These are phyloP conservation scores for Carex parvula DNA, from an alignment of 176 grass and related monocot genomes.

Conservation along the genomic window DNA sequence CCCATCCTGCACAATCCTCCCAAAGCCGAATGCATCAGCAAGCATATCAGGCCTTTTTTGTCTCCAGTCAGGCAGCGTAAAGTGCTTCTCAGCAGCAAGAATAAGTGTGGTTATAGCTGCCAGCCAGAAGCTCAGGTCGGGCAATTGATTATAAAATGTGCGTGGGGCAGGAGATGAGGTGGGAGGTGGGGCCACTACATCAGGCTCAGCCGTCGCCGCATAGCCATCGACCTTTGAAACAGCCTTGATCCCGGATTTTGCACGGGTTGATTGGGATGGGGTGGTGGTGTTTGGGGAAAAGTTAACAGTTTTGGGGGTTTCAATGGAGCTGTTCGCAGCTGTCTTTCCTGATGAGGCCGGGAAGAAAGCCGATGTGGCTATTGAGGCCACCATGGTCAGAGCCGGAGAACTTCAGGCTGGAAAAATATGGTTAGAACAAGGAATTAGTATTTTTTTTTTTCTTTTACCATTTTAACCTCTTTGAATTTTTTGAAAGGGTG, in stretches of 20 bases:
- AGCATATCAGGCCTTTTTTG: slow-evolving; percentile 90
- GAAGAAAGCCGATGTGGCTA: slow-evolving; percentile 66
- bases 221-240: slow-evolving; percentile 67
- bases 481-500: neutral
- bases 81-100: slow-evolving; percentile 88
- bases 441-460: neutral
- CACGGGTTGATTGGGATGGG: slow-evolving; percentile 36
- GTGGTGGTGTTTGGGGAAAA: slow-evolving; percentile 38
- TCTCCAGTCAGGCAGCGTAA: slow-evolving; percentile 89
- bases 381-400: slow-evolving; percentile 53
- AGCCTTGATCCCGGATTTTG: slow-evolving; percentile 49
- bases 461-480: neutral
- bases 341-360: slow-evolving; percentile 33
- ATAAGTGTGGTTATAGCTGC: slow-evolving; percentile 90
- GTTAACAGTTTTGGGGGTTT: slow-evolving; percentile 46
- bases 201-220: slow-evolving; percentile 37
- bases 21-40: slow-evolving; percentile 65
- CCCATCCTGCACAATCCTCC: slow-evolving; percentile 66
- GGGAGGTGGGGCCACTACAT: slow-evolving; percentile 39
- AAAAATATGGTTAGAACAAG: neutral
- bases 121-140: slow-evolving; percentile 91
- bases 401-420: neutral
- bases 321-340: slow-evolving; percentile 29
- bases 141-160: slow-evolving; percentile 94
- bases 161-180: slow-evolving; percentile 30